These are phyloP conservation scores for Hericium alpestre DNA, from an alignment of 768 basidiomycete species.

Conservation along the genomic window DNA sequence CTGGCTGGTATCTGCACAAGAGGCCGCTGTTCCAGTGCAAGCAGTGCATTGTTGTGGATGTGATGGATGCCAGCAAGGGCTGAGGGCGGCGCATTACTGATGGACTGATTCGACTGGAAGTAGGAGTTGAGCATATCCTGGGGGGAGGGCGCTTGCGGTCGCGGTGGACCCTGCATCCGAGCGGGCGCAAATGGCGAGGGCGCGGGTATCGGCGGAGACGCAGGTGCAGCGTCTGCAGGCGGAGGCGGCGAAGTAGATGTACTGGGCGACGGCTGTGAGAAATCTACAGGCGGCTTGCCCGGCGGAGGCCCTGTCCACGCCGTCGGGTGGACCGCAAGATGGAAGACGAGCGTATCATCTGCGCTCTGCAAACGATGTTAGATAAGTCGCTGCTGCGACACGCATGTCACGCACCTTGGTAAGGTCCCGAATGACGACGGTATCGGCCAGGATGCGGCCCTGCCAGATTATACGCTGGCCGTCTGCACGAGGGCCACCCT, in stretches of 20 bases:
- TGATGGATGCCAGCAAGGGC: not conserved
- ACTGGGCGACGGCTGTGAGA: slow-evolving; percentile 7
- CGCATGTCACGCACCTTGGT: slow-evolving; percentile 47
- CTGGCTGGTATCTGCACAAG: not conserved
- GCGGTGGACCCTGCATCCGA: too few species aligned
- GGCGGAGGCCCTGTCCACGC: slow-evolving; percentile 58
- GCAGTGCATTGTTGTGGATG: not conserved
- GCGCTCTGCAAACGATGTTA: slow-evolving; percentile 28
- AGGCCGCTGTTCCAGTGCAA: not conserved
- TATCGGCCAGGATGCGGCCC: slow-evolving; percentile 55
- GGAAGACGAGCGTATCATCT: slow-evolving; percentile 52
- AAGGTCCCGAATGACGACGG: slow-evolving; percentile 52
- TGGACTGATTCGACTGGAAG: too few species aligned
- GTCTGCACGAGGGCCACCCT: slow-evolving; percentile 54
- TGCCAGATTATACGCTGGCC: slow-evolving; percentile 72
- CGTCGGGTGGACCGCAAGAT: slow-evolving; percentile 72
- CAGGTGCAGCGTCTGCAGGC: not conserved
- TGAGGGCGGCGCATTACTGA: too few species aligned
- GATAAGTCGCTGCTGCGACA: slow-evolving; percentile 2
- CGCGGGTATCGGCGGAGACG: not conserved
- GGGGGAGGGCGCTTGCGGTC: too few species aligned
- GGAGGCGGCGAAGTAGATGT: not conserved
- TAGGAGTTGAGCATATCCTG: too few species aligned
- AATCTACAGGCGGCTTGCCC: slow-evolving; percentile 8
- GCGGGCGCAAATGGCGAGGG: not conserved